phyloP scores from a whole-genome alignment of 352 stramenopile genomes.

The Aphanomyces euteiches region DNA sequence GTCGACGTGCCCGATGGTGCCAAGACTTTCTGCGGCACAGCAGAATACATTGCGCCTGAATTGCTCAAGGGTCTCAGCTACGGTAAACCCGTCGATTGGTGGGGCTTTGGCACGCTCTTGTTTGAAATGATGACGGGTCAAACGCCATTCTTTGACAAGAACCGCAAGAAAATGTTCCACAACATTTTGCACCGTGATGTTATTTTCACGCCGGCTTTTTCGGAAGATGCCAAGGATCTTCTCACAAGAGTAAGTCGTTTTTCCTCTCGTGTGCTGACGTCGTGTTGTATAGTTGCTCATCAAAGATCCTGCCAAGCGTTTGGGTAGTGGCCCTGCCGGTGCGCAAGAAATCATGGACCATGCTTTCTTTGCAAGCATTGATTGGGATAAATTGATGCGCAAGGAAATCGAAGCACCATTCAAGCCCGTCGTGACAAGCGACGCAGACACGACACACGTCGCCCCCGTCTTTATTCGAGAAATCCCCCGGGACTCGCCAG shows the following conservation, averaged over 20 bases:
- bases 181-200: constrained; percentile 89
- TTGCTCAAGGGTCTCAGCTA: constrained; percentile 87
- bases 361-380: constrained; percentile 82
- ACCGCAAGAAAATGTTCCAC: constrained; percentile 93
- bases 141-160: constrained; percentile 94
- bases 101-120: constrained; percentile 89
- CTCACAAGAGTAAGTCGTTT: constrained; percentile 46
- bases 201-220: constrained; percentile 83
- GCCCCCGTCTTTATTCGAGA: constrained; percentile 84
- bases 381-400: constrained; percentile 76
- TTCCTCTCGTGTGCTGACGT: not conserved
- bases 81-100: constrained; percentile 91
- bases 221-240: constrained; percentile 81
- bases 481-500: constrained; percentile 82
- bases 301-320: constrained; percentile 74
- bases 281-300: constrained; percentile 52
- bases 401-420: constrained; percentile 83
- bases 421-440: constrained; percentile 79
- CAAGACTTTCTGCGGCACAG: constrained; percentile 91
- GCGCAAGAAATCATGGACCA: constrained; percentile 88
- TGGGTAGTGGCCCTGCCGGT: constrained; percentile 75
- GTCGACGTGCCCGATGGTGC: constrained; percentile 82
- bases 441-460: constrained; percentile 82
- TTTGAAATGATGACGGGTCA: constrained; percentile 94
- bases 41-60: constrained; percentile 91